Conservation (phyloP, 192 early-diverging fungal species). For the Coemansia sp. region DNA sequence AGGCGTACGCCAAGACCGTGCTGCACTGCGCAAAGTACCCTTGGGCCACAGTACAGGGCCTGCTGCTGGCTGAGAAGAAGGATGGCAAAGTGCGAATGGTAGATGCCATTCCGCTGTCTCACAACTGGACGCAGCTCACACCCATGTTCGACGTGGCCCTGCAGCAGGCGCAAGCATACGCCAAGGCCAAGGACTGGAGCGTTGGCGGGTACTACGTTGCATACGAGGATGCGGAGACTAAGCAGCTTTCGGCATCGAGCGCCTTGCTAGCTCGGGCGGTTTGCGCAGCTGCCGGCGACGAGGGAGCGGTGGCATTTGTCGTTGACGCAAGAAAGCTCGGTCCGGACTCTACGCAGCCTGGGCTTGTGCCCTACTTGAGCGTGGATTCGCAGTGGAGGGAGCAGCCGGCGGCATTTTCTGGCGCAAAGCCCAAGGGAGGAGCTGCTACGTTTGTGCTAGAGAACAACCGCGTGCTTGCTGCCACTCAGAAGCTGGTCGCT, state of each 20-base stretch:
- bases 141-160: slow-evolving; percentile 84
- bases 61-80: slow-evolving; percentile 58
- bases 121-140: slow-evolving; percentile 74
- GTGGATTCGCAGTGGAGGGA: slow-evolving; percentile 43
- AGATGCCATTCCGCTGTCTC: slow-evolving; percentile 81
- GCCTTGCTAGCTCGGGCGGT: slow-evolving; percentile 33
- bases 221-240: slow-evolving; percentile 32
- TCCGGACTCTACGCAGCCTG: slow-evolving; percentile 14
- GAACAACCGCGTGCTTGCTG: slow-evolving; percentile 40
- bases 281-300: slow-evolving; percentile 8
- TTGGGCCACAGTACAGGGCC: slow-evolving; percentile 68
- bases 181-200: slow-evolving; percentile 26
- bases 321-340: slow-evolving; percentile 39
- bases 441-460: slow-evolving; percentile 32
- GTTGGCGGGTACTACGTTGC: slow-evolving; percentile 47
- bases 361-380: slow-evolving; percentile 26
- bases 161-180: slow-evolving; percentile 62
- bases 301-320: slow-evolving; percentile 35
- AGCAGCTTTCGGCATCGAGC: slow-evolving; percentile 38
- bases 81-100: slow-evolving; percentile 41
- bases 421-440: slow-evolving; percentile 13
- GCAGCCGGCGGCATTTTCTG: slow-evolving; percentile 25
- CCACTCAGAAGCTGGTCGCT: slow-evolving; percentile 34
- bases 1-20: slow-evolving; percentile 72
- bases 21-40: slow-evolving; percentile 85